Evolutionary conservation across 164 flowering plant genomes (phyloP), one percentile per base, ranked within the genome.

Genomic region (Houttuynia cordata): DNA sequence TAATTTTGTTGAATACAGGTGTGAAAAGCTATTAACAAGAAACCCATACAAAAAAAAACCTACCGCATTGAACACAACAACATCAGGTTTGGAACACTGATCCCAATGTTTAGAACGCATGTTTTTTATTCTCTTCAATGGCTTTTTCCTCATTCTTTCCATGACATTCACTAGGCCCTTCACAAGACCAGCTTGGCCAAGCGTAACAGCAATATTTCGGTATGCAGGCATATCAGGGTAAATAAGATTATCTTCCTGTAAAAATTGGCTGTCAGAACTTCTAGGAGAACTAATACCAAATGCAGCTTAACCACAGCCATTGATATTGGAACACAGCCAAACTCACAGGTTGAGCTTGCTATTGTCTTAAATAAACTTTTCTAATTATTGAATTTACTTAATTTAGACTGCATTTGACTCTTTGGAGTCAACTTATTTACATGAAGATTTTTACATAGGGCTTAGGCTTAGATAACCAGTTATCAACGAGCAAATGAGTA

Each of bases 171-270:
- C 19, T 75, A 94, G 65, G 62, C 88, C 89, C 61, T 75, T 88
- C 70, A 94, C 65, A 57, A 79, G 78, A 75, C 99, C 99, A 68
- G 89, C 85, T 81, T 94, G 95, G 52, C 97, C 99, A 55, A 94
- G 87, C 24, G 97, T 85, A 53, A 91, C 96, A 61, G 91, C 77
- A 67, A 84, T 77, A 62, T 85, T 77, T 62, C 75, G 97, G 64
- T 90, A 91, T 53, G 92, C 95, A 63, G 97, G 81, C 80, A 90
- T 82, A 65, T 90, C 99, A 61, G 99, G 97, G 72, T 93, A 93
- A 67, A 81, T 74, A 24, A 80, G 73, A 70, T 67, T 64, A 67
- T 90, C 96, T 62, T 74, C 85, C 99, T 94, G 76, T 23, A 79
- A 39, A 30, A 60, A 25, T 56, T 25, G 49, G 17, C 49, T 45